A percentile compares a stretch with the other conserved stretches of the same genome.
These are phyloP conservation scores for Hypoxylon lenormandii DNA, from an alignment of 495 filamentous ascomycete species.

Conservation along the genomic window DNA sequence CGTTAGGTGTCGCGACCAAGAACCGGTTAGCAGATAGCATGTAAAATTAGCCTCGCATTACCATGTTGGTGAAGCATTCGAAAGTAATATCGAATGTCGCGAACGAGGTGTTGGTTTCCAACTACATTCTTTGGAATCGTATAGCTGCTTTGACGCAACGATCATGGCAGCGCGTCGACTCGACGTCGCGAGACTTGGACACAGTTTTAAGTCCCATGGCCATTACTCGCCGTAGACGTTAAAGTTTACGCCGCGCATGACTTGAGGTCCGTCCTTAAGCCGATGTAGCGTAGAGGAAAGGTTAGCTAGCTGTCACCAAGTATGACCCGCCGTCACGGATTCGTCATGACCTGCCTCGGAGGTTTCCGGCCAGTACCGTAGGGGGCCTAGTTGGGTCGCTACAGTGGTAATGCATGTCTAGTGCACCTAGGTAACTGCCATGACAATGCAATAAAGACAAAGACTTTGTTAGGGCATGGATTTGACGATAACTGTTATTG, in stretches of 20 bases:
- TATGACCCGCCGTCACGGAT: constrained; percentile 18
- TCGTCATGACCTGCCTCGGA: constrained; percentile 24
- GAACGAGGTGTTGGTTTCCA: too few relatives aligned
- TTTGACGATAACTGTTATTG: too few relatives aligned
- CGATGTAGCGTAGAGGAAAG: background rate
- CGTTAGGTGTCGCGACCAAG: constrained; percentile 8
- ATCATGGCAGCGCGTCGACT: background rate
- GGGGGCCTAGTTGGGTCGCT: background rate
- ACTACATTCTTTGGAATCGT: background rate
- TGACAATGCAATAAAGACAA: too few relatives aligned
- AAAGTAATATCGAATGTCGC: too few relatives aligned
- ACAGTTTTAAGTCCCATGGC: background rate
- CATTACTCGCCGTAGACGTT: constrained; percentile 34
- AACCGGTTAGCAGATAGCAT: too few relatives aligned
- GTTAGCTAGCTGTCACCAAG: background rate
- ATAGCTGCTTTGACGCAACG: background rate
- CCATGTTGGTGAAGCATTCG: too few relatives aligned
- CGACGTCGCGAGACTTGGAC: constrained; percentile 11
- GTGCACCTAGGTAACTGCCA: too few relatives aligned
- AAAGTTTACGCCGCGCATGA: background rate
- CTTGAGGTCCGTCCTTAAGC: background rate
- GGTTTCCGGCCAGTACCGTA: background rate
- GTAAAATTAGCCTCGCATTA: too few relatives aligned
- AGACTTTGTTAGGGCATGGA: too few relatives aligned
- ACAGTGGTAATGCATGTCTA: too few relatives aligned